Evolutionary conservation across 139 green algal genomes (phyloP).

Genomic region (Chlamydomonas incerta): DNA sequence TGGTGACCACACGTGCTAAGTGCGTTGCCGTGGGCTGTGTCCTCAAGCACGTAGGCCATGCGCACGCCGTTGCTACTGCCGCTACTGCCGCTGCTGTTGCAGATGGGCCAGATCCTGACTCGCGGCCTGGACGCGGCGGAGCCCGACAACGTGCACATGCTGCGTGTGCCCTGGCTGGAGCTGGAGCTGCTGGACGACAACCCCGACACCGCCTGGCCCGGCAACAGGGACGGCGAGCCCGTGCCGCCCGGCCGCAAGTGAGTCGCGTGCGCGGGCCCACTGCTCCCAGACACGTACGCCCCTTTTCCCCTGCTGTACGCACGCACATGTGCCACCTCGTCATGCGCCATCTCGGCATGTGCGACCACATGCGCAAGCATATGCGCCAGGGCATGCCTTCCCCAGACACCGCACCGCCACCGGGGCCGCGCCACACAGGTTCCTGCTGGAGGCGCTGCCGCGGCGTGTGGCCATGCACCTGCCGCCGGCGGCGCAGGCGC

Average conservation of each 20-base stretch:
- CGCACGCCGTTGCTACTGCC: no score
- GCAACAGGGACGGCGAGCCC: slow-evolving; percentile 40
- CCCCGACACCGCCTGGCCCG: not conserved
- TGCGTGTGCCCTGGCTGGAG: slow-evolving; percentile 65
- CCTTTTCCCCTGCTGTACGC: no score
- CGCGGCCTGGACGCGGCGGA: slow-evolving; percentile 24
- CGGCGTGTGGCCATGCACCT: slow-evolving; percentile 33
- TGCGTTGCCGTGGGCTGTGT: no score
- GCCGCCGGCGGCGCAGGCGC: not conserved
- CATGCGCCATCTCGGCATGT: no score
- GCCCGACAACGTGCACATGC: slow-evolving; percentile 34
- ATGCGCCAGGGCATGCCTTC: no score
- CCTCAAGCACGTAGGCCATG: no score
- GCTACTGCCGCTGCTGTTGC: not conserved
- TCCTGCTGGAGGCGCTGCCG: slow-evolving; percentile 33
- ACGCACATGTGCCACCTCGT: no score
- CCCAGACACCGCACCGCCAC: no score
- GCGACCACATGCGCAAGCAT: no score
- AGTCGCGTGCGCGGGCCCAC: not conserved
- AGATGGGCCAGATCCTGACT: slow-evolving; percentile 37
- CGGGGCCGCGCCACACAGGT: slow-evolving; percentile 18
- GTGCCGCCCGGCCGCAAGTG: slow-evolving; percentile 32
- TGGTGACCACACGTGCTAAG: no score
- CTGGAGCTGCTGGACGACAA: slow-evolving; percentile 31
- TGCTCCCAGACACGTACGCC: no score